Evolutionary conservation across 2,329 filamentous ascomycete species (phyloP), one percentile per base, ranked within the genome.

Genomic region (Verticillium dahliae): DNA sequence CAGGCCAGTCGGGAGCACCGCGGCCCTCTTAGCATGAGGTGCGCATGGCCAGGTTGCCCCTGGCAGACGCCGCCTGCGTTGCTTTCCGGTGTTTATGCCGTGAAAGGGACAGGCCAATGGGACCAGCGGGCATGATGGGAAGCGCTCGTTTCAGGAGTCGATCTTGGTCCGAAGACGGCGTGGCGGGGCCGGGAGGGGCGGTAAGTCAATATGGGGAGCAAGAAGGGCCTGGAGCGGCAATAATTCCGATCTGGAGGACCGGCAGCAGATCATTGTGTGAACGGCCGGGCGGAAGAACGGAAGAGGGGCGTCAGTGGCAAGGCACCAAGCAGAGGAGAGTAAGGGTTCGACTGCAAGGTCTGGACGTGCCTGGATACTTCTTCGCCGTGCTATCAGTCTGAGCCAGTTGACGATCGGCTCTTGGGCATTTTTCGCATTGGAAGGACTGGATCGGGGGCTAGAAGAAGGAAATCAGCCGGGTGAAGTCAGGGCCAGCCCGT

Each of bases 71-170:
- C 34, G 39, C 27, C 39, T 15, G 41, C 35, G 39, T 38, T 22
- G 31, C 39, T 22, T 59, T 59, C 15, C 57, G 18, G 41, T 59
- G 39, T 59, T 59, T 55, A 59, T 59, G 58, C 58, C 45, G 35
- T 45, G 45, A 45, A n/a, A 11, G 27, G 39, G 10, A 38, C 10
- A 11, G 41, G 34, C 58, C 58, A 59, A 59, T 59, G 41, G 45
- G n/a, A 33, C 31, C 15, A 14, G 15, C 31, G 27, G 58, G n/a
- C 27, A 45, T 6, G 58, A 54, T 22, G 58, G 64, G 61, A 60
- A 57, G 59, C 22, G 62, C 63, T 57, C 14, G 64, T 66, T 66
- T 66, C 64, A 66, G 63, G 50, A 65, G 64, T 65, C 61, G 58
- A 66, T 66, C 63, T 63, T n/a, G 52, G 27, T 39, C 50, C 41